phyloP scores from a whole-genome alignment of 768 basidiomycete genomes.

The Omphalotus guepiniiformis region DNA sequence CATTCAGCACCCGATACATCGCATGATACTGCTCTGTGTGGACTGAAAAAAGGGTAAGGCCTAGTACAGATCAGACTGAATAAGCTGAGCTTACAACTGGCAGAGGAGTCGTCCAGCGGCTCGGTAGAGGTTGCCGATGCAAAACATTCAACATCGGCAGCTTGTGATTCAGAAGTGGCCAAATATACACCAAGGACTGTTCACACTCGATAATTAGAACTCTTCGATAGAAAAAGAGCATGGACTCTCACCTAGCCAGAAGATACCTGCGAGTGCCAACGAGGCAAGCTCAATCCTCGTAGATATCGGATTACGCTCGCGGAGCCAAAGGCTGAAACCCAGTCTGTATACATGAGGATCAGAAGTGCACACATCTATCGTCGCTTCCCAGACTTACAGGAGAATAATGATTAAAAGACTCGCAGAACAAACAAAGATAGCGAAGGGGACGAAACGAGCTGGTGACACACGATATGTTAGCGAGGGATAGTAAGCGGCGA shows the following conservation, averaged over 20 bases:
- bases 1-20: slow-evolving; percentile 81
- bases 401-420: slow-evolving; percentile 64
- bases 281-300: slow-evolving; percentile 70
- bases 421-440: slow-evolving; percentile 72
- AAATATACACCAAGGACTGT: slow-evolving; percentile 73
- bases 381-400: slow-evolving; percentile 44
- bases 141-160: slow-evolving; percentile 81
- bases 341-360: slow-evolving; percentile 38
- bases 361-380: background rate
- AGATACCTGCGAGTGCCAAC: slow-evolving; percentile 64
- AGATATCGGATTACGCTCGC: slow-evolving; percentile 71
- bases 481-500: background rate
- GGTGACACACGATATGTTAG: slow-evolving; percentile 9
- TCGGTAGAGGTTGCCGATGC: slow-evolving; percentile 46
- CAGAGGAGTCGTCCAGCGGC: slow-evolving; percentile 50
- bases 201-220: slow-evolving; percentile 5
- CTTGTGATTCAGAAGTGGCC: slow-evolving; percentile 69
- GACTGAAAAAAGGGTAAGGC: slow-evolving; percentile 39
- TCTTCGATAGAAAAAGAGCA: background rate
- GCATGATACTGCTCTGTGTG: slow-evolving; percentile 84
- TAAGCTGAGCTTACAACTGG: slow-evolving; percentile 58
- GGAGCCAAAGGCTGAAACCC: slow-evolving; percentile 57
- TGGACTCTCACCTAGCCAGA: slow-evolving; percentile 69
- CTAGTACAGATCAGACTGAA: slow-evolving; percentile 4
- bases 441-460: slow-evolving; percentile 88